Evolutionary conservation across 208 protist genomes (phyloP).

Genomic region (Leishmania braziliensis): DNA sequence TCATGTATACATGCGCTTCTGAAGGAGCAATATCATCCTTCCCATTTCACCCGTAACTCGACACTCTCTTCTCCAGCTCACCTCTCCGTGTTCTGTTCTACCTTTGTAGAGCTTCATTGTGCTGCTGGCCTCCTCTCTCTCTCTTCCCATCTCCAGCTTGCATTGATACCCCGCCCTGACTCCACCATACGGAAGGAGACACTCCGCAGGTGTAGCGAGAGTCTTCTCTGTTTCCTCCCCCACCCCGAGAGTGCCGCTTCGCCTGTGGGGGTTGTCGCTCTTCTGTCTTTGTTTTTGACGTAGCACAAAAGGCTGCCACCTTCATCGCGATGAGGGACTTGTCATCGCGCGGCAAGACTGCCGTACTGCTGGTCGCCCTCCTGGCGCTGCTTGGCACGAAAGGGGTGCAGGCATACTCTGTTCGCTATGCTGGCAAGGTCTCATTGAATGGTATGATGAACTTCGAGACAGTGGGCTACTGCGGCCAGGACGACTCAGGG

Average conservation of each 20-base stretch:
- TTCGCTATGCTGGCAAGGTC: conserved; percentile 39
- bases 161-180: not conserved
- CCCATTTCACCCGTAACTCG: not conserved
- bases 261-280: not conserved
- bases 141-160: not conserved
- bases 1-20: too few relatives aligned
- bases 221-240: not conserved
- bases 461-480: conserved; percentile 35
- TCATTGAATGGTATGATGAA: conserved; percentile 21
- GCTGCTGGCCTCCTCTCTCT: not conserved
- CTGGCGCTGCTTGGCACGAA: conserved; percentile 18
- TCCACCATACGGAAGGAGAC: not conserved
- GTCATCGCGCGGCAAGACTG: not conserved
- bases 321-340: not conserved
- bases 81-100: not conserved
- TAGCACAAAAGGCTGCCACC: not conserved
- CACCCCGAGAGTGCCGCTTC: not conserved
- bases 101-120: not conserved
- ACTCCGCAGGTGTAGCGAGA: not conserved
- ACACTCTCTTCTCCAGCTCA: not conserved
- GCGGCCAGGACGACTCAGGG: conserved; percentile 27
- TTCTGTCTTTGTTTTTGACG: not conserved
- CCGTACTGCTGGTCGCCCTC: conserved; percentile 14
- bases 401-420: conserved; percentile 38
- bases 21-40: not conserved